Evolutionary conservation across 495 filamentous ascomycete genomes (phyloP), one percentile per base, ranked within the genome.

Genomic region (Parachaetomium inaequale): DNA sequence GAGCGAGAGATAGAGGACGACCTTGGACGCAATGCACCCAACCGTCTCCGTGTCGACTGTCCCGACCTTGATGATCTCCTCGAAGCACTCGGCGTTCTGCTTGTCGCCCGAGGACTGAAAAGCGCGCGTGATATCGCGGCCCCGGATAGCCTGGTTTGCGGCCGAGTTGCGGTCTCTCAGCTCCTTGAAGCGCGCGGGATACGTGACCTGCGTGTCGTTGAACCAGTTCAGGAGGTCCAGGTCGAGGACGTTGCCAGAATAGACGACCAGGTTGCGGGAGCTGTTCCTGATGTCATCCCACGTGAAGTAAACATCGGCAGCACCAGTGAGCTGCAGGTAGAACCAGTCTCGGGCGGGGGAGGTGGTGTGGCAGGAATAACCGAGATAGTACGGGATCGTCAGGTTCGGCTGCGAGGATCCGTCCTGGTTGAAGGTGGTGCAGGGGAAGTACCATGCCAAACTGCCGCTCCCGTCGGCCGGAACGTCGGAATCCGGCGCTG

Each of bases 391-490:
- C 0, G 84, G 81, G n/a, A 76, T 76, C 0, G 92, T 93, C 28
- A 77, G 72, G 71, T 98, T 96, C 0, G 87, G 86, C 54, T 82
- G 75, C 19, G 81, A 85, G 14, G 92, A 96, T 14, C 95, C 95
- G 70, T 99, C 95, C 68, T 96, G 94, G 56, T 93, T 93, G 81
- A 92, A 96, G 5, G 89, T 79, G 10, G 78, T 85, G 80, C 95
- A 99, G 0, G 95, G 95, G 72, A 97, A 96, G 72, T 99, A 99
- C 93, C 94, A 99, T 0, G 88, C 95, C 57, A 99, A 76, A 61
- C 96, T 84, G 2, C 87, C 85, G 55, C 82, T 78, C 3, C 69
- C 75, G 67, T 96, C 86, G 0, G 87, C 89, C 2, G 92, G 92
- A 12, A 99, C 85, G 67, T 88, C 87, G 3, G 93, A 93, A 23